These are phyloP conservation scores for Dioscorea dumetorum DNA, from an alignment of 106 monocot species.

Conservation along the genomic window DNA sequence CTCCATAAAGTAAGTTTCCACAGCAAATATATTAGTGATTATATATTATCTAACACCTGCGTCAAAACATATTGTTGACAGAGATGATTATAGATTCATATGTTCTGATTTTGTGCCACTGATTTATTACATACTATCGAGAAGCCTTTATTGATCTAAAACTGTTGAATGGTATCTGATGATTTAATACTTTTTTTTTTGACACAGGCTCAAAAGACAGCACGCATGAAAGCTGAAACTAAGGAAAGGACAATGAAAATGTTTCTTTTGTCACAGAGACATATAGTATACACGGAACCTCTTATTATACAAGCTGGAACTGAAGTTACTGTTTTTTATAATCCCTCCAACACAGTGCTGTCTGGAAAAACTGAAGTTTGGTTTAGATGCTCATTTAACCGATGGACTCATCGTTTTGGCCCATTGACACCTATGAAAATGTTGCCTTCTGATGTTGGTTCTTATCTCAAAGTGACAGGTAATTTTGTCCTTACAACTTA, in stretches of 20 bases:
- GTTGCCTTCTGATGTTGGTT: constrained; percentile 41
- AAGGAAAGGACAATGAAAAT: constrained; percentile 67
- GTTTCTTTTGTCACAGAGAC: constrained; percentile 83
- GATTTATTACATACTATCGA: background rate
- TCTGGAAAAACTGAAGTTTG: constrained; percentile 77
- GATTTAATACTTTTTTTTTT: constrained; percentile 2
- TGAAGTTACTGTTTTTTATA: constrained; percentile 70
- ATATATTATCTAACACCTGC: no score
- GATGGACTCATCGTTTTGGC: constrained; percentile 74
- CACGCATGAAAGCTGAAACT: constrained; percentile 61
- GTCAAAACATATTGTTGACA: background rate
- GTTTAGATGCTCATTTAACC: constrained; percentile 91
- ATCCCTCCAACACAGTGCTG: constrained; percentile 73
- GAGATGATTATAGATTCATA: background rate
- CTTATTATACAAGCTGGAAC: constrained; percentile 69
- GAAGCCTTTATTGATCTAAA: background rate
- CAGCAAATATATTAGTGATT: no score
- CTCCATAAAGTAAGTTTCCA: constrained; percentile 45
- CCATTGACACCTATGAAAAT: constrained; percentile 75
- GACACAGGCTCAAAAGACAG: constrained; percentile 54
- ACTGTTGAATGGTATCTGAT: background rate
- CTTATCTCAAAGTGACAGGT: constrained; percentile 74
- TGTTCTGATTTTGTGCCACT: background rate
- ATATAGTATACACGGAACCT: constrained; percentile 88
- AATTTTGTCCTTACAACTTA: background rate